phyloP scores from a whole-genome alignment of 2,329 filamentous ascomycete genomes.

The Clarireedia monteithiana region DNA sequence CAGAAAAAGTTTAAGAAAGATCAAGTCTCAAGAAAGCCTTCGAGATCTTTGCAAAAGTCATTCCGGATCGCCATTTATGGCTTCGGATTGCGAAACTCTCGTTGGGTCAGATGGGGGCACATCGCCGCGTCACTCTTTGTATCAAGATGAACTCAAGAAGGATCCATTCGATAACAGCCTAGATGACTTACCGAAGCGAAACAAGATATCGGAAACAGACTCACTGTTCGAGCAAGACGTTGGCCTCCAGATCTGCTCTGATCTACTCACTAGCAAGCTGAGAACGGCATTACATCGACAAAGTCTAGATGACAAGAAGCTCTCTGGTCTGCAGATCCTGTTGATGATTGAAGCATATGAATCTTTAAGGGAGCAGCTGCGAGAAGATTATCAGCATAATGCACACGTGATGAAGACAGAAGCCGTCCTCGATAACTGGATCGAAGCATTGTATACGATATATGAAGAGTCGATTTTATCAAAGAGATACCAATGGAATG shows the following conservation, averaged over 20 bases:
- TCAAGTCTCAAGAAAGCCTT: conserved; percentile 25
- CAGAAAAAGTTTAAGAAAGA: conserved; percentile 19
- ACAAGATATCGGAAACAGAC: conserved; percentile 4
- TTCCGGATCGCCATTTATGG: neutral
- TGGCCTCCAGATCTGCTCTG: conserved; percentile 23
- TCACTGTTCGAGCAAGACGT: conserved; percentile 12
- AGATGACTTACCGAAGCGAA: neutral
- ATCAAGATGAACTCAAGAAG: neutral
- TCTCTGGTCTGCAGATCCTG: conserved; percentile 24
- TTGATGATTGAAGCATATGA: conserved; percentile 29
- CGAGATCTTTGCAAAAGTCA: conserved; percentile 18
- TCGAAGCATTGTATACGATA: conserved; percentile 23
- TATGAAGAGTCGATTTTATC: conserved; percentile 16
- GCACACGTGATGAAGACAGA: conserved; percentile 17
- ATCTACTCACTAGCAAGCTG: conserved; percentile 24
- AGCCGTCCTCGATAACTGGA: conserved; percentile 23
- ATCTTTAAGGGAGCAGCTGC: conserved; percentile 16
- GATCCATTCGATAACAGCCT: neutral
- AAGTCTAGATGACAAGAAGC: conserved; percentile 13
- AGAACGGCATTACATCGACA: conserved; percentile 18
- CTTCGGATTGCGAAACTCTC: conserved; percentile 12
- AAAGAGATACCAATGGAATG: neutral
- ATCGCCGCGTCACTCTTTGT: conserved; percentile 3
- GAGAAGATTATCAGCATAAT: conserved; percentile 8
- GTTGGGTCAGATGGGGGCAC: conserved; percentile 11